Evolutionary conservation across 2,329 filamentous ascomycete genomes (phyloP), one percentile per base, ranked within the genome.

Genomic region (Colletotrichum camelliae): DNA sequence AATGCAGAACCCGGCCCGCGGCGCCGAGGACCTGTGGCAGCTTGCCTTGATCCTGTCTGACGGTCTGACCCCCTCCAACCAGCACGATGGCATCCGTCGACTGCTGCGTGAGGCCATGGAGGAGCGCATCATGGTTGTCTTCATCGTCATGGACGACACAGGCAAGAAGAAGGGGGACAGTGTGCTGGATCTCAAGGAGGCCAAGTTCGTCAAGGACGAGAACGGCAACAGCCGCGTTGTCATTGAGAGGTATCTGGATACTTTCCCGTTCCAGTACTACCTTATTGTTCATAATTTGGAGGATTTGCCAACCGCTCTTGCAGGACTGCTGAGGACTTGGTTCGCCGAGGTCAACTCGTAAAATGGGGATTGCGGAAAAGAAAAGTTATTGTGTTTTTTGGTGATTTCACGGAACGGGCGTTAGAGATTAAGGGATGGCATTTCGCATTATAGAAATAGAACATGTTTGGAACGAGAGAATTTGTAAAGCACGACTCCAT

Each of bases 221-320:
- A 77, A 87, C 80, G 85, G 91, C 84, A 86, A 92, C 86, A 86
- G 93, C 77, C 90, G 92, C 81, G 91, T 98, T 72, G 93, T 94
- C 80, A 96, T 97, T 84, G 94, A 95, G 87, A 92, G 95, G 81
- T 99, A 99, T 83, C 90, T 99, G 80, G 97, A 99, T 84, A 94
- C 93, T 9, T 99, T 99, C 85, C 97, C 97, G 0, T 99, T 99
- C 87, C 93, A 94, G 83, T 99, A 98, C 87, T 99, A 98, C 83
- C 87, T 99, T 72, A 95, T 99, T 79, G 97, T 99, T 74, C 93
- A 96, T 79, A 93, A 98, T 86, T 93, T 99, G 64, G 93, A 94
- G 81, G 97, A 99, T 85, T 88, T 99, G 81, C 97, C 97, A 6
- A 93, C 92, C 39, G 96, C 98, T 58, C 85, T 99, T 85, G 95